Conservation (phyloP, 768 basidiomycete genomes). For the Hemileccinum impolitum region DNA sequence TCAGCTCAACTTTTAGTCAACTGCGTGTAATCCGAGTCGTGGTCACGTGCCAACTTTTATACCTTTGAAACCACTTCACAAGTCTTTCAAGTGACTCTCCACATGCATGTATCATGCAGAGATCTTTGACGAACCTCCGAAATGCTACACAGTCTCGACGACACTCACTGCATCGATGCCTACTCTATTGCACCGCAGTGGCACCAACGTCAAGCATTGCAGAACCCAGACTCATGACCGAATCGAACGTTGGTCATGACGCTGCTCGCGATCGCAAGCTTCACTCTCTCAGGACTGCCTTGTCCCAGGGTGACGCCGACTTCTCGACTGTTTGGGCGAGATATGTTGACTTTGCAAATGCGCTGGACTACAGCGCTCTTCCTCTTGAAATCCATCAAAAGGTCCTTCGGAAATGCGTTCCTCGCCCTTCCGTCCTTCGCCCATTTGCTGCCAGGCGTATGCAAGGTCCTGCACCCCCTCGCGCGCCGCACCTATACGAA, state of each 20-base stretch:
- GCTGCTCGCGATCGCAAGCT: slow-evolving; percentile 25
- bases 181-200: slow-evolving; percentile 11
- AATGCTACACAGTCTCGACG: slow-evolving; percentile 7
- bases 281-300: slow-evolving; percentile 22
- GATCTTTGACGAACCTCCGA: slow-evolving; percentile 20
- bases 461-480: slow-evolving; percentile 34
- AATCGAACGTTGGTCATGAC: slow-evolving; percentile 7
- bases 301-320: slow-evolving; percentile 33
- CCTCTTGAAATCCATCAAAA: slow-evolving; percentile 66
- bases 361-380: slow-evolving; percentile 45
- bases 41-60: slow-evolving; percentile 16
- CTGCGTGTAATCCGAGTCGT: background rate
- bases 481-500: slow-evolving; percentile 56
- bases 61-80: background rate
- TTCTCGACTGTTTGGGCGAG: slow-evolving; percentile 59
- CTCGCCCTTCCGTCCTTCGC: slow-evolving; percentile 44
- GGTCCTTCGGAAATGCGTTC: slow-evolving; percentile 66
- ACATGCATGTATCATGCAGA: slow-evolving; percentile 23
- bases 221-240: slow-evolving; percentile 4
- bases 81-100: background rate
- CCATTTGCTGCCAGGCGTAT: slow-evolving; percentile 40
- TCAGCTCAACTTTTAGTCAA: background rate
- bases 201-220: background rate
- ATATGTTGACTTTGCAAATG: slow-evolving; percentile 56
- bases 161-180: slow-evolving; percentile 5